Evolutionary conservation across 1,284 basidiomycete species (phyloP), one percentile per base, ranked within the genome.

Genomic region (Apiotrichum sp.): DNA sequence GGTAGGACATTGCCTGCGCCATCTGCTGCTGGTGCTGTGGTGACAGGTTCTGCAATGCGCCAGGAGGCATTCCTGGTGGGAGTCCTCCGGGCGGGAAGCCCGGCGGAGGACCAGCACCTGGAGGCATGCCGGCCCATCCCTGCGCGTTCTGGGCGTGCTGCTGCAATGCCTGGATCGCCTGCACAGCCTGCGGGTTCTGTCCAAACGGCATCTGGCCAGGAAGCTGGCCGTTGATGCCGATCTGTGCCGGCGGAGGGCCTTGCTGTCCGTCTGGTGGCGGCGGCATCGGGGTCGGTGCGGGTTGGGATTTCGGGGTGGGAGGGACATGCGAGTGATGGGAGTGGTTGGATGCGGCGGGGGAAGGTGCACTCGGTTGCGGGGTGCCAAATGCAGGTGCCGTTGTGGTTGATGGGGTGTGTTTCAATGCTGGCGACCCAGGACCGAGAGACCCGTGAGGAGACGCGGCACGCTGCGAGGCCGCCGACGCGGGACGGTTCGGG

Each of bases 401-500:
- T 10, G 57, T 50, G 32, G 58, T 44, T 31, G 56, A 44, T 6
- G 50, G 47, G 16, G 50, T 22, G 14, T 48, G 31, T 22, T 31
- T 52, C 38, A 58, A 36, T 1, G 60, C 54, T 1, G 61, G 61
- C 4, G 61, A 62, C 6, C 58, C 55, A 9, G 65, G 67, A 7
- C 53, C 53, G 31, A 56, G 33, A 9, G 60, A 56, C 1, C 47
- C 56, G 61, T 67, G 67, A 5, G 70, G 68, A 5, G 68, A 70
- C 5, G 60, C 54, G 4, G 67, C 65, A 10, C 67, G 60, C 39
- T 72, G 71, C 2, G 70, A 71, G 1, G 70, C 66, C 5, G 70
- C 62, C 4, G 72, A 74, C 2, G 58, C 63, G 1, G 72, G 71
- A 13, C 72, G 68, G 31, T 66, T 64, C 3, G 66, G 68, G 6